Evolutionary conservation across 192 early-diverging fungal species (phyloP).

Genomic region (Backusella luteola): DNA sequence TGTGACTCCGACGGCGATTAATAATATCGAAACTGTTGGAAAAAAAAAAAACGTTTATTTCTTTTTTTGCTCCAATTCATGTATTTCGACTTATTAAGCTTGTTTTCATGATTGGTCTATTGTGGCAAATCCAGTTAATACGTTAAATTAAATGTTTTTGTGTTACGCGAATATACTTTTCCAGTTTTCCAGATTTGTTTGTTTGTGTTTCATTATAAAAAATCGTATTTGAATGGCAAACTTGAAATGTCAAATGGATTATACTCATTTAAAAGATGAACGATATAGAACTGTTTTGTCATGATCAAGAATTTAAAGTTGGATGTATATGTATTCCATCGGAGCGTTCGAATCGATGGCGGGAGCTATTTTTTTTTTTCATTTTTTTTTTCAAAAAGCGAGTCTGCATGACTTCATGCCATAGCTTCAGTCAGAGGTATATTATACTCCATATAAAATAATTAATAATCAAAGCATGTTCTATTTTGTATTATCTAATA

Average conservation of each 20-base stretch:
- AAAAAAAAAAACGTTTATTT: background rate
- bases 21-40: background rate
- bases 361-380: background rate
- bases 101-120: background rate
- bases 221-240: background rate
- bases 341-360: background rate
- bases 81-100: constrained; percentile 3
- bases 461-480: background rate
- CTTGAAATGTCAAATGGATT: background rate
- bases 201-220: background rate
- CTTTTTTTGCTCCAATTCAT: background rate
- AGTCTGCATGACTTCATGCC: background rate
- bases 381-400: background rate
- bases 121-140: background rate
- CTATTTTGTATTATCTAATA: background rate
- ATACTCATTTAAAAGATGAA: too few relatives aligned
- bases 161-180: background rate
- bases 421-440: background rate
- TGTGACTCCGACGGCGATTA: background rate
- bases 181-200: background rate
- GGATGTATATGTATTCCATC: background rate
- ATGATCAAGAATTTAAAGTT: too few relatives aligned
- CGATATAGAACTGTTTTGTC: too few relatives aligned
- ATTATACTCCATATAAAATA: background rate
- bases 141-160: background rate